Evolutionary conservation across 2,329 filamentous ascomycete genomes (phyloP).

Genomic region (Penicillium olsonii): DNA sequence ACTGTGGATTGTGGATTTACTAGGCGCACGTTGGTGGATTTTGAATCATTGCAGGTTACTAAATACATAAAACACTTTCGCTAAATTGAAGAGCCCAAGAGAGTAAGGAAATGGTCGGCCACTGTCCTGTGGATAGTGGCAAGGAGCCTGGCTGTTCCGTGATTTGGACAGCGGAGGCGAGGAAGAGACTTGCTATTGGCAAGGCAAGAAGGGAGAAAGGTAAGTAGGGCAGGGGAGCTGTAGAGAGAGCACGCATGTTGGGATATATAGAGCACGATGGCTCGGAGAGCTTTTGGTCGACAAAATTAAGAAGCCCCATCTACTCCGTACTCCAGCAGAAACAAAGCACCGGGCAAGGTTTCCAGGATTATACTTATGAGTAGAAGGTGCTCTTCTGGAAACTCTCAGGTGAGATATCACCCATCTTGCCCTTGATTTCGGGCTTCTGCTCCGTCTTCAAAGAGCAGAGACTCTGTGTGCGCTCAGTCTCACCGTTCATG

Average conservation of each 20-base stretch:
- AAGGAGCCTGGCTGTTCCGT: too few relatives aligned
- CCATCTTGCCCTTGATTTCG: slow-evolving; percentile 59
- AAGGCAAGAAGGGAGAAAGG: background rate
- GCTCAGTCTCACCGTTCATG: slow-evolving; percentile 44
- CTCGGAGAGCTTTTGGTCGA: slow-evolving; percentile 4
- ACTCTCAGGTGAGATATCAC: slow-evolving; percentile 67
- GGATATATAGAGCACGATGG: slow-evolving; percentile 8
- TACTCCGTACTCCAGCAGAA: background rate
- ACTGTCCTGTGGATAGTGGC: too few relatives aligned
- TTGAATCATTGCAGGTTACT: background rate
- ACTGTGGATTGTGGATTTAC: background rate
- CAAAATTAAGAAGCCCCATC: slow-evolving; percentile 5
- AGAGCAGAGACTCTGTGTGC: slow-evolving; percentile 35
- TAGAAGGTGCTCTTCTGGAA: slow-evolving; percentile 72
- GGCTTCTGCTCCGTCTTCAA: slow-evolving; percentile 35
- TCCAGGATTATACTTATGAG: slow-evolving; percentile 57
- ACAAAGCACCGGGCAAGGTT: background rate
- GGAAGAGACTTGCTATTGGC: too few relatives aligned
- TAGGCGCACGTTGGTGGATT: too few relatives aligned
- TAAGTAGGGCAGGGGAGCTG: background rate
- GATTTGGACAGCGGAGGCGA: too few relatives aligned
- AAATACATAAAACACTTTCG: too few relatives aligned
- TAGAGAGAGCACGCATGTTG: background rate
- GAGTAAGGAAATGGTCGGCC: too few relatives aligned
- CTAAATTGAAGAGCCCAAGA: too few relatives aligned